These are phyloP conservation scores for Lodderomyces margitis DNA, from an alignment of 1,139 yeast genomes.

Conservation along the genomic window DNA sequence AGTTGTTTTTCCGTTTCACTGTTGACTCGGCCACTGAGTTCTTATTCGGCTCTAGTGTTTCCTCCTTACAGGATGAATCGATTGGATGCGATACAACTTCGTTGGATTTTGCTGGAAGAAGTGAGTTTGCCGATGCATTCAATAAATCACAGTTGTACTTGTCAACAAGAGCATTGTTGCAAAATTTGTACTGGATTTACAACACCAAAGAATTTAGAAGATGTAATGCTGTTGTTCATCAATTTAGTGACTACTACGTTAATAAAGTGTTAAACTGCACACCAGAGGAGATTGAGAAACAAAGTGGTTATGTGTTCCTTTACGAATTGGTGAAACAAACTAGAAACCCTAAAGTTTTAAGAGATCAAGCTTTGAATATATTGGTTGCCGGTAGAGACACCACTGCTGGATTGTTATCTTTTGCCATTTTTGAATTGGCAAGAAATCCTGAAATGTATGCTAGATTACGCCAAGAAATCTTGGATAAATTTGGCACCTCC, in stretches of 20 bases:
- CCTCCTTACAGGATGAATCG: slow-evolving; percentile 28
- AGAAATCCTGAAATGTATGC: slow-evolving; percentile 36
- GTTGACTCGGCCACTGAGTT: slow-evolving; percentile 43
- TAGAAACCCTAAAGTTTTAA: slow-evolving; percentile 39
- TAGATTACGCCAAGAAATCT: slow-evolving; percentile 33
- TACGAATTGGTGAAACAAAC: slow-evolving; percentile 46
- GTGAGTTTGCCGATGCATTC: slow-evolving; percentile 29
- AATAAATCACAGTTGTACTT: slow-evolving; percentile 28
- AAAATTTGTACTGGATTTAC: slow-evolving; percentile 25
- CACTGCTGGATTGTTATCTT: slow-evolving; percentile 47
- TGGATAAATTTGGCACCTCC: slow-evolving; percentile 30
- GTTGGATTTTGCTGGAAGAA: slow-evolving; percentile 18
- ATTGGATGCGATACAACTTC: slow-evolving; percentile 23
- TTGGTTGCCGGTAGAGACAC: slow-evolving; percentile 49
- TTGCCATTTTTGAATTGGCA: slow-evolving; percentile 39
- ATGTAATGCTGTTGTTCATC: slow-evolving; percentile 23
- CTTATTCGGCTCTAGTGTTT: slow-evolving; percentile 37
- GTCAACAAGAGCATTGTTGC: slow-evolving; percentile 30
- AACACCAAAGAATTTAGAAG: slow-evolving; percentile 24
- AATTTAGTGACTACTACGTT: slow-evolving; percentile 28
- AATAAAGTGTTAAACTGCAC: slow-evolving; percentile 29
- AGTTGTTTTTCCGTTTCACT: slow-evolving; percentile 34
- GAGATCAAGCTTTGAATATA: slow-evolving; percentile 46
- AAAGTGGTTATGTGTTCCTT: slow-evolving; percentile 36
- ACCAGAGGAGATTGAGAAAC: slow-evolving; percentile 26